A percentile compares a stretch with the other conserved stretches of the same genome.
Conservation (phyloP, 148 eudicot species). For the Spergularia bocconei region DNA sequence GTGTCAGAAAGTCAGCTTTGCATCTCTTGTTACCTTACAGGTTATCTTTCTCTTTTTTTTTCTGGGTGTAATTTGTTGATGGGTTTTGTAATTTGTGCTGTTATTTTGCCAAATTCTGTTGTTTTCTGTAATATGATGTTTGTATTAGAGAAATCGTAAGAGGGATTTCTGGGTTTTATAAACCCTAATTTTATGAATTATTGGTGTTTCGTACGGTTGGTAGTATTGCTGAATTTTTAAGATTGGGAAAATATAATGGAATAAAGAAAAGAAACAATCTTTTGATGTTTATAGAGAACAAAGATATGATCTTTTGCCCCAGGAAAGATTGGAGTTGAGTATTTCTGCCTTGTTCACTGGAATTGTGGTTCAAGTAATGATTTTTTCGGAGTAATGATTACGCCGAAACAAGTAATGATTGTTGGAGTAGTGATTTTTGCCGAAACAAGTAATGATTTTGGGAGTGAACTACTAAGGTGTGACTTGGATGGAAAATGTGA, state of each 20-base stretch:
- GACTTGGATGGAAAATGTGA: too few relatives aligned
- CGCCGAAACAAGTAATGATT: too few relatives aligned
- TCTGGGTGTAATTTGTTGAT: neutral
- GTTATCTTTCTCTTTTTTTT: slow-evolving; percentile 2
- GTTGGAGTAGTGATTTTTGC: too few relatives aligned
- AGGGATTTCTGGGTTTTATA: neutral
- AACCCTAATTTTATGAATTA: neutral
- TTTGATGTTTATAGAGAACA: neutral
- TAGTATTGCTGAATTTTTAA: neutral
- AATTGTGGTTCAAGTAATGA: too few relatives aligned
- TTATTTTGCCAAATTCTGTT: neutral
- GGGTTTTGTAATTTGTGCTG: neutral
- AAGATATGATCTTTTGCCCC: neutral
- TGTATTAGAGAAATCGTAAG: neutral
- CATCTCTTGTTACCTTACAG: slow-evolving; percentile 1
- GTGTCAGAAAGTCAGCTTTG: slow-evolving; percentile 10
- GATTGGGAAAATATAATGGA: neutral
- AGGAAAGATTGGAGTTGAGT: neutral
- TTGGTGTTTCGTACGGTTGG: neutral
- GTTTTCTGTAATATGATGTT: neutral
- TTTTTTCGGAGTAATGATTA: too few relatives aligned
- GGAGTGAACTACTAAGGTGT: too few relatives aligned
- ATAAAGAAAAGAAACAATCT: neutral
- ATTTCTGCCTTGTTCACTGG: too few relatives aligned
- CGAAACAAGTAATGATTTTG: too few relatives aligned